phyloP scores from a whole-genome alignment of 208 protist genomes.

The Novymonas esmeraldas region DNA sequence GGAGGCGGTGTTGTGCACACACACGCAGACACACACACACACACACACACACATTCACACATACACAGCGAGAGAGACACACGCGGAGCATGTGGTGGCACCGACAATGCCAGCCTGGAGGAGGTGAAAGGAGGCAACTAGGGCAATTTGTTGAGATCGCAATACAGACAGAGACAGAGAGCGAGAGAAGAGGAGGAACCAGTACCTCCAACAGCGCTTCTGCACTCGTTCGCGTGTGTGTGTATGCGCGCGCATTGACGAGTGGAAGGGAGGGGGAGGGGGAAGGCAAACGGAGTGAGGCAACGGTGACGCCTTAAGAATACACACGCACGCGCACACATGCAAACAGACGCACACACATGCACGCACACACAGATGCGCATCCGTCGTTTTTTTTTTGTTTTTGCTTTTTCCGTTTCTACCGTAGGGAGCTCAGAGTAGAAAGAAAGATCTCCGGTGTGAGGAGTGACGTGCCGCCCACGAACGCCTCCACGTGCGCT shows the following conservation, averaged over 20 bases:
- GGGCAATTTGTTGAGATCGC: no score
- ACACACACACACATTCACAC: no score
- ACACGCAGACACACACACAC: no score
- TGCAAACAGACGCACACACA: not conserved
- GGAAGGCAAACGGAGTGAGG: not conserved
- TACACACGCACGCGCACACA: not conserved
- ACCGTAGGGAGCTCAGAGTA: constrained; percentile 38
- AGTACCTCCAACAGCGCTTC: no score
- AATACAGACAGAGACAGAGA: no score
- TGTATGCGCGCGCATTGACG: not conserved
- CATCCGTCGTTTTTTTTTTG: not conserved
- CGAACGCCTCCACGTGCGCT: constrained; percentile 57
- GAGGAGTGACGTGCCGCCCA: constrained; percentile 73
- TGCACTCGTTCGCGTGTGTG: no score
- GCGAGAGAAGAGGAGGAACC: no score
- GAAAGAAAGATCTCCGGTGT: constrained; percentile 50
- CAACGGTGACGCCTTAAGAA: not conserved
- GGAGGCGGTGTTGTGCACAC: no score
- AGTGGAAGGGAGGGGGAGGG: not conserved
- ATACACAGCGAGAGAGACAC: no score
- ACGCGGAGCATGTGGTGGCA: no score
- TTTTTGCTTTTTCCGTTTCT: not conserved
- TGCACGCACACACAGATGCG: not conserved
- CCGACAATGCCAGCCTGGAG: no score
- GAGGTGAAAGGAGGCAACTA: no score